Evolutionary conservation across 1,284 basidiomycete species (phyloP).

Genomic region (Stereum hirsutum): DNA sequence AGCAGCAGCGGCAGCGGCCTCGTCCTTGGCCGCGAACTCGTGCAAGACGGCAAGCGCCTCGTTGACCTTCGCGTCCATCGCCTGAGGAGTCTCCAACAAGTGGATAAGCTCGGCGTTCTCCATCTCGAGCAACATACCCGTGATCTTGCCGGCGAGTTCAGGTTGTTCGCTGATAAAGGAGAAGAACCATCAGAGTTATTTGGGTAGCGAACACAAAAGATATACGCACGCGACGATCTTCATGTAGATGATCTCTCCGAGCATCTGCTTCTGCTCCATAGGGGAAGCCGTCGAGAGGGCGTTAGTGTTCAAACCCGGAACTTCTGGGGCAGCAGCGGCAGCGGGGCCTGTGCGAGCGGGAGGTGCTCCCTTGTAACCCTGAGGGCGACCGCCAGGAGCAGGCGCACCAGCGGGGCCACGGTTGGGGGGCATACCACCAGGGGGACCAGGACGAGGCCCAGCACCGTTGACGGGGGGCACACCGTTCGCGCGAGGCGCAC

Average conservation of each 20-base stretch:
- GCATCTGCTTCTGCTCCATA: constrained; percentile 94
- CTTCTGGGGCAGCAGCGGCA: constrained; percentile 29
- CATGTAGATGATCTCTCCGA: constrained; percentile 91
- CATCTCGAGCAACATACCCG: constrained; percentile 97
- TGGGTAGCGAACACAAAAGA: constrained; percentile 5
- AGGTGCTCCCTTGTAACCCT: constrained; percentile 16
- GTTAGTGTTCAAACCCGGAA: constrained; percentile 38
- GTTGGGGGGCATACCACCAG: constrained; percentile 26
- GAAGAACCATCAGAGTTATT: constrained; percentile 13
- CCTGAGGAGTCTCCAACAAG: constrained; percentile 73
- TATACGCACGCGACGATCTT: constrained; percentile 67
- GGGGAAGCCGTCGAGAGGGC: constrained; percentile 69
- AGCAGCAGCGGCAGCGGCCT: constrained; percentile 11
- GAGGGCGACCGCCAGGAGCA: constrained; percentile 24
- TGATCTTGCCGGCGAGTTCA: constrained; percentile 94
- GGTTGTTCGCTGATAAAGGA: constrained; percentile 56
- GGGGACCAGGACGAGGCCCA: constrained; percentile 31
- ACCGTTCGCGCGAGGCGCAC: constrained; percentile 41
- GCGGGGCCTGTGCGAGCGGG: constrained; percentile 23
- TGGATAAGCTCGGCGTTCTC: constrained; percentile 87
- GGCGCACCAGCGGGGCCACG: constrained; percentile 36
- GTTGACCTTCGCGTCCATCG: constrained; percentile 80
- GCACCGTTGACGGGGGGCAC: constrained; percentile 33
- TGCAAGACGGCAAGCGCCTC: constrained; percentile 80
- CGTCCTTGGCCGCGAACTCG: constrained; percentile 61